These are phyloP conservation scores for Syzygium grande DNA, from an alignment of 345 rosid genomes.

Conservation along the genomic window DNA sequence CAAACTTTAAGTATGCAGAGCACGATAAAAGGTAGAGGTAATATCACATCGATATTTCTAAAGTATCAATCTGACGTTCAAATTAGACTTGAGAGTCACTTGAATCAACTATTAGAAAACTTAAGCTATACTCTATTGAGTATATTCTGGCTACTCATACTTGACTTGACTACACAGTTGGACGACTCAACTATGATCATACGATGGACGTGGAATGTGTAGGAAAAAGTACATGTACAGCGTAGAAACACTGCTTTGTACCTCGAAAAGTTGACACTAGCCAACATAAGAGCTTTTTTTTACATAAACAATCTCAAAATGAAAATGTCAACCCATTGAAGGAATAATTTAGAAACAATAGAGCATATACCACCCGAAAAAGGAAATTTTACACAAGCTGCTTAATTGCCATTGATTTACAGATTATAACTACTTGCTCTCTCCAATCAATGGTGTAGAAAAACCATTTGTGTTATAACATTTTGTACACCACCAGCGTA, in stretches of 20 bases:
- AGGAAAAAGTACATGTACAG: neutral
- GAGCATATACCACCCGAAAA: too few species aligned
- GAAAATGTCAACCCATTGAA: too few species aligned
- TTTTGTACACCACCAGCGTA: neutral
- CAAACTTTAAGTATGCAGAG: neutral
- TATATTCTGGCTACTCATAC: neutral
- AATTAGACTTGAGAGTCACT: neutral
- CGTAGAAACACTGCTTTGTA: fast-evolving
- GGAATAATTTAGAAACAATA: too few species aligned
- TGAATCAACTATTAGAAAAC: neutral
- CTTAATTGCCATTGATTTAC: too few species aligned
- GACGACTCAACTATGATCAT: neutral
- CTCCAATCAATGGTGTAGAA: neutral
- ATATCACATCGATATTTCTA: neutral
- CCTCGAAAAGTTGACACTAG: neutral
- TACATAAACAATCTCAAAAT: too few species aligned
- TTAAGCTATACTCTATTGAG: neutral
- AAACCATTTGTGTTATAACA: neutral
- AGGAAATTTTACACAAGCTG: too few species aligned
- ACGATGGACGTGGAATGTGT: neutral
- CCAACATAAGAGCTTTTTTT: too few species aligned
- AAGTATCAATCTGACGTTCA: neutral
- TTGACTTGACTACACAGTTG: neutral
- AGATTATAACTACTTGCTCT: neutral
- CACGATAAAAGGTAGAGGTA: neutral